Base-by-base conservation (phyloP, 1,284 basidiomycete genomes). In the Pseudozyma pruni region DNA sequence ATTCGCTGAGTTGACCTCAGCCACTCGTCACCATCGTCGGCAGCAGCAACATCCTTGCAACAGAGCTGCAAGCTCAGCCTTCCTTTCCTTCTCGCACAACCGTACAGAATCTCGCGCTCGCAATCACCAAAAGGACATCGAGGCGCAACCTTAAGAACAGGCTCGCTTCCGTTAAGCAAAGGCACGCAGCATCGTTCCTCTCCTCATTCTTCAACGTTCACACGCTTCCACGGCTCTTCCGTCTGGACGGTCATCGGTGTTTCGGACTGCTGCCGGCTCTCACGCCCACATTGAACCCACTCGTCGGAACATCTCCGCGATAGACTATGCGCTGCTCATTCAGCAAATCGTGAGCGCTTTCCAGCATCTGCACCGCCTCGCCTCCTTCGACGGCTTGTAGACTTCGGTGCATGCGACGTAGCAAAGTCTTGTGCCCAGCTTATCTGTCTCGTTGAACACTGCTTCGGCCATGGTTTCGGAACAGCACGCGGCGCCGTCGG, bases 341-440 rank as follows among this genome's bases (percentile, higher is more conserved):
- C 55, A 40, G 31, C 48, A 22, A 14, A 19, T 45, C 17, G 31
- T 58, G 55, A 58, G 13, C 25, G 34, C 41, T 23, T 32, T 25
- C 46, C 14, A n/a, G 34, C 23, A 45, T 19, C 17, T 34, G 45
- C 8, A 11, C 11, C 27, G 11, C 11, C 16, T 31, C 7, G 14
- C 31, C 11, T 34, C 14, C 8, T 49, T 5, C 17, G 37, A 35
- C 35, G 47, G 27, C 14, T 38, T 7, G 23, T 27, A 32, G 25
- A 9, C n/a, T 34, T n/a, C 4, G 14, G 25, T 33, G 19, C 31
- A 11, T 44, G 31, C 19, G 4, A 32, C 42, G 20, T 1, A 44
- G 19, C 42, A 27, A 22, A 13, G 22, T 19, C 19, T 17, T 6
- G 19, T 23, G 42, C 42, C 22, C 17, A 29, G 20, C 16, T 19